Conservation (phyloP, 2,329 filamentous ascomycete genomes). For the Aschersonia sp. region DNA sequence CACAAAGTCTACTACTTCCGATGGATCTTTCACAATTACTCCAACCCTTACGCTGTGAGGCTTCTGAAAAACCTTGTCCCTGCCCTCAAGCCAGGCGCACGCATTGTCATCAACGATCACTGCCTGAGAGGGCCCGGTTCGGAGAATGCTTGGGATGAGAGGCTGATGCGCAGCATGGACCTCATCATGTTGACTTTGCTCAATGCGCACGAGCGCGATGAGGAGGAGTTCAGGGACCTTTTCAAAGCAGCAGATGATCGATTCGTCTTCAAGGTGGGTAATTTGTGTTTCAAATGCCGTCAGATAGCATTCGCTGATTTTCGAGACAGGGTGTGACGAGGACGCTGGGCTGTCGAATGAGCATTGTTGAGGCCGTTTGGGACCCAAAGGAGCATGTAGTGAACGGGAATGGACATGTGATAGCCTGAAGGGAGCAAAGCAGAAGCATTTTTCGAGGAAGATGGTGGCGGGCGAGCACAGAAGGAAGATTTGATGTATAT, state of each 20-base stretch:
- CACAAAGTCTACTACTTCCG: slow-evolving; percentile 39
- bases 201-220: slow-evolving; percentile 35
- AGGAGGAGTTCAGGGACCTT: slow-evolving; percentile 28
- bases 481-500: no score
- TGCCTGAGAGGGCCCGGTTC: slow-evolving; percentile 24
- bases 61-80: slow-evolving; percentile 37
- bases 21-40: slow-evolving; percentile 48
- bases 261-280: slow-evolving; percentile 26
- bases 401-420: not conserved
- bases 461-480: no score
- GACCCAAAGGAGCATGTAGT: slow-evolving; percentile 7
- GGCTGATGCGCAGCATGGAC: slow-evolving; percentile 33
- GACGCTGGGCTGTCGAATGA: slow-evolving; percentile 28
- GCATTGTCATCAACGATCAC: slow-evolving; percentile 30
- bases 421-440: no score
- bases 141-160: slow-evolving; percentile 30
- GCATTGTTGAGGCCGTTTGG: slow-evolving; percentile 34
- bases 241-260: slow-evolving; percentile 26
- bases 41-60: slow-evolving; percentile 33
- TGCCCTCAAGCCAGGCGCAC: slow-evolving; percentile 37
- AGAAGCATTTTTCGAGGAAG: no score
- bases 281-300: not conserved
- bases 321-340: slow-evolving; percentile 23
- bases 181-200: slow-evolving; percentile 35
- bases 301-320: not conserved